Evolutionary conservation across 352 stramenopile species (phyloP).

Genomic region (Phytophthora kernoviae): DNA sequence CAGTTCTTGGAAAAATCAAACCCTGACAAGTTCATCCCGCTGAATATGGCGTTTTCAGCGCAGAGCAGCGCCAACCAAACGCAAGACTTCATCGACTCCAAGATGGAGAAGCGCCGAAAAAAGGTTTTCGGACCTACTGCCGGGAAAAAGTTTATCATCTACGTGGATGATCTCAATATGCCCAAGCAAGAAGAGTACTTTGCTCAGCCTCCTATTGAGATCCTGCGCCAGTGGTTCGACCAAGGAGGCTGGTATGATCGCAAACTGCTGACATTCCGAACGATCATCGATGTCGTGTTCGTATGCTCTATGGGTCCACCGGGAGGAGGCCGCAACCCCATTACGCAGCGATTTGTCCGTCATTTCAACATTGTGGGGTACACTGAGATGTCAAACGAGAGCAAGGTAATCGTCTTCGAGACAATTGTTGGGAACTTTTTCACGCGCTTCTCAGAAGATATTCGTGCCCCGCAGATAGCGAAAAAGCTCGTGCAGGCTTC

Average conservation of each 20-base stretch:
- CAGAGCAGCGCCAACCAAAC: constrained; percentile 94
- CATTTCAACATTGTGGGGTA: constrained; percentile 90
- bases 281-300: constrained; percentile 91
- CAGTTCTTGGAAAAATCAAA: constrained; percentile 90
- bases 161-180: constrained; percentile 97
- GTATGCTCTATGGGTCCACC: constrained; percentile 86
- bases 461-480: constrained; percentile 58
- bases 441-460: constrained; percentile 68
- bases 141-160: constrained; percentile 93
- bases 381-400: constrained; percentile 84
- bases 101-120: constrained; percentile 94
- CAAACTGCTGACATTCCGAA: constrained; percentile 91
- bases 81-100: constrained; percentile 93
- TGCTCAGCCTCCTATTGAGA: constrained; percentile 94
- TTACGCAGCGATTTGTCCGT: constrained; percentile 77
- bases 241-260: constrained; percentile 95
- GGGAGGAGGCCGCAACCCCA: constrained; percentile 77
- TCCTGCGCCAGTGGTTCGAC: constrained; percentile 95
- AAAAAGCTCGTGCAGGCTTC: constrained; percentile 70
- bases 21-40: constrained; percentile 90
- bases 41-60: constrained; percentile 93
- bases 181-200: constrained; percentile 94
- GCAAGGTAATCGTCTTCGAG: constrained; percentile 83
- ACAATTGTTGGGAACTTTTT: constrained; percentile 83
- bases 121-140: constrained; percentile 92